These are phyloP conservation scores for Fulvia fulva DNA, from an alignment of 2,329 filamentous ascomycete genomes.

Conservation along the genomic window DNA sequence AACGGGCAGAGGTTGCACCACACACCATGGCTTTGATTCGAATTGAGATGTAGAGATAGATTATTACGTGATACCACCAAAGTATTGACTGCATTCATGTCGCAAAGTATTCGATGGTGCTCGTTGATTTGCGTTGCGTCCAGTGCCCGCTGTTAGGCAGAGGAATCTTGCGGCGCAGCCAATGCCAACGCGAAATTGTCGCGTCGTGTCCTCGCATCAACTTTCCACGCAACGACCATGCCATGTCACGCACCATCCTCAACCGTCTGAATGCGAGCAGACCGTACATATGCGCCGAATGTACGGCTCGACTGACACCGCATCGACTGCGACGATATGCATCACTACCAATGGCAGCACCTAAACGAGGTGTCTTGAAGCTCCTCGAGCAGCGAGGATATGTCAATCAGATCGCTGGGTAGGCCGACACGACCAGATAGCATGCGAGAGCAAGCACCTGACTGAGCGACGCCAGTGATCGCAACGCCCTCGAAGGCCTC, in stretches of 20 bases:
- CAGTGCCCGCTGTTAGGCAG: background rate
- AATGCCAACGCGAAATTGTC: background rate
- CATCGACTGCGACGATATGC: background rate
- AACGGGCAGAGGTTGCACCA: background rate
- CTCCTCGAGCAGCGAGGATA: constrained; percentile 68
- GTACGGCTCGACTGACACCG: background rate
- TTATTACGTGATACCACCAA: background rate
- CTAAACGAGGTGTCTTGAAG: constrained; percentile 44
- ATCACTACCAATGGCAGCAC: background rate
- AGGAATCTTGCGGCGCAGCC: no score
- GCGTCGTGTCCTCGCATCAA: background rate
- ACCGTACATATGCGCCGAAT: constrained; percentile 7
- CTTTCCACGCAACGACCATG: background rate
- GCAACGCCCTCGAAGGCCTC: constrained; percentile 57
- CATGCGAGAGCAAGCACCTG: no score
- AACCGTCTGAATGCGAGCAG: background rate
- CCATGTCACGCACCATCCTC: constrained; percentile 5
- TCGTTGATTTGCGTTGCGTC: background rate
- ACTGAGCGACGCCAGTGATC: constrained; percentile 32
- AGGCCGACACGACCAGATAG: constrained; percentile 30
- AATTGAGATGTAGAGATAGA: background rate
- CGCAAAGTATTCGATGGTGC: background rate
- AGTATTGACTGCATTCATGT: background rate
- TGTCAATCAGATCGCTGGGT: constrained; percentile 73
- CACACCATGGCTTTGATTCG: background rate